These are phyloP conservation scores for Wickerhamiella slavikovae DNA, from an alignment of 805 yeast genomes.

Conservation along the genomic window DNA sequence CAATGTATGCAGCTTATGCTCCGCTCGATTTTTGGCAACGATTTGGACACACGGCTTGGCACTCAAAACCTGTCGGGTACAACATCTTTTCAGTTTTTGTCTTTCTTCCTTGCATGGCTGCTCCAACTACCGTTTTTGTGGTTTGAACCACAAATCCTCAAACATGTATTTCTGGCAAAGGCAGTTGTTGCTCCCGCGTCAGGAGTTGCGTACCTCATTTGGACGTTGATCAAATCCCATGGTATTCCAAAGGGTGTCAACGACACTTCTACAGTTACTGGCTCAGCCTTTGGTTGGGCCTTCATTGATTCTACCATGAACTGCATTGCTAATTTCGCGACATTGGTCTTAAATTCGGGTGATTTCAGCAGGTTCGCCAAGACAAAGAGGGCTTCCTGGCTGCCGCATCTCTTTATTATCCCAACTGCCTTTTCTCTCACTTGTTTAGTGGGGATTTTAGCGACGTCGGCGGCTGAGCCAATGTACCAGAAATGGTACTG, in stretches of 20 bases:
- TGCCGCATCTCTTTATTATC: conserved; percentile 38
- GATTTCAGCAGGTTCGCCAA: conserved; percentile 69
- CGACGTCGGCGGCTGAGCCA: conserved; percentile 51
- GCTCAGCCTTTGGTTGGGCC: conserved; percentile 56
- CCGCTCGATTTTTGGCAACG: conserved; percentile 32
- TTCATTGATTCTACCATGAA: conserved; percentile 57
- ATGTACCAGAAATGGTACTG: conserved; percentile 53
- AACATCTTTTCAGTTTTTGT: conserved; percentile 47
- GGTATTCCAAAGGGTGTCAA: background rate
- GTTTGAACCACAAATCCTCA: conserved; percentile 58
- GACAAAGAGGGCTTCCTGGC: conserved; percentile 24
- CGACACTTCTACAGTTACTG: conserved; percentile 13
- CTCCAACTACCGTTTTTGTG: conserved; percentile 57
- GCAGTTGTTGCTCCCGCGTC: conserved; percentile 61
- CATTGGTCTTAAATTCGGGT: conserved; percentile 66
- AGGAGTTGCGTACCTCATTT: conserved; percentile 55
- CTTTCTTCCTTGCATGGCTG: conserved; percentile 64
- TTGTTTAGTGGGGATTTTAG: conserved; percentile 62
- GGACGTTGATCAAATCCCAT: conserved; percentile 54
- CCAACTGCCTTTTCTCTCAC: conserved; percentile 63
- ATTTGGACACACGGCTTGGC: conserved; percentile 18
- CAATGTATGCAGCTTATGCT: conserved; percentile 62
- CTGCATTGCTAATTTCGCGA: conserved; percentile 67
- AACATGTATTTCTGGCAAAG: conserved; percentile 66
- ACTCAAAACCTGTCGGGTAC: conserved; percentile 24